phyloP scores from a whole-genome alignment of 108 stramenopile genomes.

The Nitzschia putrida region DNA sequence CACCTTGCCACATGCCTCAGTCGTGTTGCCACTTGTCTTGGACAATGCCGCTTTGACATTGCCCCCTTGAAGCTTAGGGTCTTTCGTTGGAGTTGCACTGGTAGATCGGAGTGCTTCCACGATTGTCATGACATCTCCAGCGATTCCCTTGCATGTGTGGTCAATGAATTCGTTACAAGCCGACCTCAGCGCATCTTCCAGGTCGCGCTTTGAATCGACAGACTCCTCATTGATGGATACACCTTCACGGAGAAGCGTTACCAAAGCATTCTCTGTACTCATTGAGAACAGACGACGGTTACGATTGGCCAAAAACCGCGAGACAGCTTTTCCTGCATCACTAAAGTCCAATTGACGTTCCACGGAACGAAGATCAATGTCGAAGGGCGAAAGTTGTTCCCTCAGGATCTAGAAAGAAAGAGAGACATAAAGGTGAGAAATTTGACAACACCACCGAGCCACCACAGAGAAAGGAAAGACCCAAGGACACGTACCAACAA shows the following conservation, averaged over 20 bases:
- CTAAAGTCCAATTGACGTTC: constrained; percentile 90
- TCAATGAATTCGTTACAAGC: constrained; percentile 91
- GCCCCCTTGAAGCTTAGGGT: constrained; percentile 45
- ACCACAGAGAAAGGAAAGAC: neutral
- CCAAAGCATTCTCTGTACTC: constrained; percentile 85
- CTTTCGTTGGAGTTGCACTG: constrained; percentile 11
- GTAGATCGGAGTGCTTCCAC: constrained; percentile 35
- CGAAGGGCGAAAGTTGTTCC: constrained; percentile 93
- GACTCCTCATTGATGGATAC: constrained; percentile 83
- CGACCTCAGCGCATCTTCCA: constrained; percentile 83
- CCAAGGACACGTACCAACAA: constrained; percentile 62
- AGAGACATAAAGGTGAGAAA: neutral
- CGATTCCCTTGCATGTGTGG: constrained; percentile 64
- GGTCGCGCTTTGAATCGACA: constrained; percentile 87
- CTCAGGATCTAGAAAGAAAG: constrained; percentile 65
- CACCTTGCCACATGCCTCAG: constrained; percentile 50
- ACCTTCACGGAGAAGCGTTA: constrained; percentile 84
- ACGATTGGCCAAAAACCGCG: constrained; percentile 84
- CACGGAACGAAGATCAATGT: constrained; percentile 84
- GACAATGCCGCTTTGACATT: constrained; percentile 52
- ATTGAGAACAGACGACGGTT: constrained; percentile 87
- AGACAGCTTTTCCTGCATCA: constrained; percentile 84
- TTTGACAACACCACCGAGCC: neutral
- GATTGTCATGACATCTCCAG: constrained; percentile 57
- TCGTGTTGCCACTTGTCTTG: constrained; percentile 47